Evolutionary conservation across 495 filamentous ascomycete genomes (phyloP).

Genomic region (Pseudoneurospora amorphoporcata): DNA sequence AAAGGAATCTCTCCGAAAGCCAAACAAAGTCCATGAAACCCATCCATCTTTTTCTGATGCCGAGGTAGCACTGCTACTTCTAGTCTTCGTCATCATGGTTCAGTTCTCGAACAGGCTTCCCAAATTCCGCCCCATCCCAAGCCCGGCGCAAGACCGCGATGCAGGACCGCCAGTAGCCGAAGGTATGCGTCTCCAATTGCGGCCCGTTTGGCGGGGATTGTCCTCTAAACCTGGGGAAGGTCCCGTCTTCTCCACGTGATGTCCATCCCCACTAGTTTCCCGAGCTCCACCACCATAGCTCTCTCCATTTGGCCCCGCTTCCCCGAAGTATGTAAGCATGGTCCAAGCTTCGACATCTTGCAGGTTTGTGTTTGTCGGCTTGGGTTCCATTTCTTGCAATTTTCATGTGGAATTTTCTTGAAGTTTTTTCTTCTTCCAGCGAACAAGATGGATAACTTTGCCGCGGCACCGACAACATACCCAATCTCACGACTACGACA

Average conservation of each 20-base stretch:
- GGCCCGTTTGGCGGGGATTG: not conserved
- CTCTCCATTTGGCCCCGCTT: not conserved
- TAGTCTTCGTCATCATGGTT: not conserved
- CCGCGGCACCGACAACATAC: not conserved
- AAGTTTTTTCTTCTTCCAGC: not conserved
- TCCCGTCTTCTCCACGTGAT: not conserved
- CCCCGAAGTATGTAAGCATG: not conserved
- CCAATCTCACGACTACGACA: not conserved
- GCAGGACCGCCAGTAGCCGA: slow-evolving; percentile 7
- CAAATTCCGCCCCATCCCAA: slow-evolving; percentile 8
- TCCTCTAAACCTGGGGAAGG: not conserved
- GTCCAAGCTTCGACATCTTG: too few species aligned
- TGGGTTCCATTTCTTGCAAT: not conserved
- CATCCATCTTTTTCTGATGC: not conserved
- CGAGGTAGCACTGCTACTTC: not conserved
- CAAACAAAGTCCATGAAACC: not conserved
- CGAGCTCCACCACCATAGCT: not conserved
- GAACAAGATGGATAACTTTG: not conserved
- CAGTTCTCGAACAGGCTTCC: not conserved
- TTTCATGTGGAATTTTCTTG: not conserved
- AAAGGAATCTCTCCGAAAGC: not conserved
- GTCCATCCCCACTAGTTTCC: not conserved
- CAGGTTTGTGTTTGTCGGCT: not conserved
- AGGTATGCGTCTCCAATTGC: slow-evolving; percentile 1
- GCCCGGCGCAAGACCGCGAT: not conserved